Base-by-base conservation (phyloP, 768 basidiomycete genomes). In the Boletus pseudopeckii region DNA sequence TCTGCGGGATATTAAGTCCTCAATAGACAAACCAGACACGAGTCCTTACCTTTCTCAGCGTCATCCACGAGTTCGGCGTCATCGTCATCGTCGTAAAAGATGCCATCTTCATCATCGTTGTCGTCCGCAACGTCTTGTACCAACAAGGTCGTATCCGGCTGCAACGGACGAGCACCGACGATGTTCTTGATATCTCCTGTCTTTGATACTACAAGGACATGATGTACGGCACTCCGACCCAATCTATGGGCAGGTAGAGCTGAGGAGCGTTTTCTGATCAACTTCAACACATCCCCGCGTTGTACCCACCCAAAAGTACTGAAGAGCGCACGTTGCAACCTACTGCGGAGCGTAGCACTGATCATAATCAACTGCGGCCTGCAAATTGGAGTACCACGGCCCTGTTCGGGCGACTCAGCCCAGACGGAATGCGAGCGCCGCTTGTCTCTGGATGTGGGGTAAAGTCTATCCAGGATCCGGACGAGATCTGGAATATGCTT, bases 321-420 rank as follows among this genome's bases (percentile, higher is more conserved):
- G 54, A 78, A 79, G 34, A 88, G 53, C 28, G 71, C 63, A 14
- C 39, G 58, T 45, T 60, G 63, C 50, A 71, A 72, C 54, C 78
- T 78, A 46, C 71, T 75, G 40, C 81, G 76, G 57, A 91, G 72
- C 7, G 88, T 90, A 39, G 89, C 89, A 63, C 86, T 89, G 45
- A 83, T 78, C 63, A 88, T 68, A 40, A 90, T 72, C 49, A 88
- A 67, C 65, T 90, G 89, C 22, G 86, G 81, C 26, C 56, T 72
- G 68, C 45, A 20, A 20, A 40, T 38, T n/a, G 50, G 50, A 37
- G 49, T 11, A 41, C 48, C 45, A 34, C 54, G 38, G 15, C 9
- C 43, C 43, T 49, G 57, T 56, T 45, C 50, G 34, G 48, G 30
- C 39, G 61, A 46, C 44, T 34, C 50, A 42, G 58, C 61, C 38